Evolutionary conservation across 2,329 filamentous ascomycete species (phyloP).

Genomic region (Botrytis galanthina): DNA sequence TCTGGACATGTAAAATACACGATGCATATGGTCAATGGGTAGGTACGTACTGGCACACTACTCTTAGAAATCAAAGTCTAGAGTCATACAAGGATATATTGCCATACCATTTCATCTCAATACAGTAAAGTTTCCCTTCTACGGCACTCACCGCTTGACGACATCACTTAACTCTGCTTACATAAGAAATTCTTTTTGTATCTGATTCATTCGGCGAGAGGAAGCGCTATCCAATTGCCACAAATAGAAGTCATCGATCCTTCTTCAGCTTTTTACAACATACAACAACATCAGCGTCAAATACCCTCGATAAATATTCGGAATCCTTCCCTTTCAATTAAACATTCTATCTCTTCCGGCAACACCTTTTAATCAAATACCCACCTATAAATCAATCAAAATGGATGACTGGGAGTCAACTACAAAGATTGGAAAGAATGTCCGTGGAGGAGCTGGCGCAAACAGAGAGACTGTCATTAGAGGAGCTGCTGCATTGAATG

Average conservation of each 20-base stretch:
- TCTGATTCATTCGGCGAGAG: conserved; percentile 23
- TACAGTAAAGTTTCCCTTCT: neutral
- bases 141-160: conserved; percentile 1
- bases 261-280: neutral
- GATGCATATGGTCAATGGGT: neutral
- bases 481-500: conserved; percentile 81
- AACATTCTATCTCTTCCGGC: neutral
- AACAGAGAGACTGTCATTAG: conserved; percentile 84
- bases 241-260: conserved; percentile 16
- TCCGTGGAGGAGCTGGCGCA: conserved; percentile 59
- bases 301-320: neutral
- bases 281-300: conserved; percentile 5
- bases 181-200: conserved; percentile 16
- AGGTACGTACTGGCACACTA: neutral
- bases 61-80: neutral
- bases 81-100: conserved; percentile 13
- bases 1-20: neutral
- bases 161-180: neutral
- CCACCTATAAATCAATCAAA: conserved; percentile 28
- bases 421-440: conserved; percentile 92
- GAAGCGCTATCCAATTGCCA: conserved; percentile 10
- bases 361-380: neutral
- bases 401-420: conserved; percentile 82
- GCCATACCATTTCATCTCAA: neutral
- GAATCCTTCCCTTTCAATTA: neutral